These are phyloP conservation scores for Cyberlindnera sargentensis DNA, from an alignment of 805 yeast species.

Conservation along the genomic window DNA sequence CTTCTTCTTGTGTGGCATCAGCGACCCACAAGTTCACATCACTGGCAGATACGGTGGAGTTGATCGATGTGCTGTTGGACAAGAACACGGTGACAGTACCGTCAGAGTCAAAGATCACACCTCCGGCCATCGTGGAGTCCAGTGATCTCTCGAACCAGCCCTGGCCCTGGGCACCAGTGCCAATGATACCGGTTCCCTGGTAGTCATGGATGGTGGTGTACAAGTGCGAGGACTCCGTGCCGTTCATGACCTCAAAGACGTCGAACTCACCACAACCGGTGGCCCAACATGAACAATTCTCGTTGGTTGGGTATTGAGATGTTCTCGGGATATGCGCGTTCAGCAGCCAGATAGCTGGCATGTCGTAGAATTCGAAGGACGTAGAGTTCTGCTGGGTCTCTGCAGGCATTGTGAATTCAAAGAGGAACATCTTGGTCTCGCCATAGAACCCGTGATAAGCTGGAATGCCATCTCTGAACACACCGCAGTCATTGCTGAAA, in stretches of 20 bases:
- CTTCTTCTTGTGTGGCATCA: slow-evolving; percentile 22
- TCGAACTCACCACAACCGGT: slow-evolving; percentile 79
- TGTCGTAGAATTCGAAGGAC: slow-evolving; percentile 34
- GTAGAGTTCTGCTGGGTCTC: slow-evolving; percentile 34
- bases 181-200: slow-evolving; percentile 62
- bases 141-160: slow-evolving; percentile 55
- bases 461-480: slow-evolving; percentile 65
- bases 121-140: slow-evolving; percentile 51
- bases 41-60: slow-evolving; percentile 35
- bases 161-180: slow-evolving; percentile 48
- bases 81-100: slow-evolving; percentile 59
- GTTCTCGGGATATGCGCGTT: slow-evolving; percentile 72
- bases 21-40: slow-evolving; percentile 41
- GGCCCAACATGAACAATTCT: slow-evolving; percentile 69
- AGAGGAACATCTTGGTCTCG: slow-evolving; percentile 60
- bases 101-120: slow-evolving; percentile 57
- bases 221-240: slow-evolving; percentile 46
- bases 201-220: slow-evolving; percentile 68
- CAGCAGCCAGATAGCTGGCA: slow-evolving; percentile 76
- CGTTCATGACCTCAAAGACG: slow-evolving; percentile 66
- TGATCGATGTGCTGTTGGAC: slow-evolving; percentile 46
- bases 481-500: slow-evolving; percentile 58
- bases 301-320: slow-evolving; percentile 55
- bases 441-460: slow-evolving; percentile 71
- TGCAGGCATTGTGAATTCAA: slow-evolving; percentile 61